Evolutionary conservation across 1,284 basidiomycete genomes (phyloP).

Genomic region (Xanthoconium separans): DNA sequence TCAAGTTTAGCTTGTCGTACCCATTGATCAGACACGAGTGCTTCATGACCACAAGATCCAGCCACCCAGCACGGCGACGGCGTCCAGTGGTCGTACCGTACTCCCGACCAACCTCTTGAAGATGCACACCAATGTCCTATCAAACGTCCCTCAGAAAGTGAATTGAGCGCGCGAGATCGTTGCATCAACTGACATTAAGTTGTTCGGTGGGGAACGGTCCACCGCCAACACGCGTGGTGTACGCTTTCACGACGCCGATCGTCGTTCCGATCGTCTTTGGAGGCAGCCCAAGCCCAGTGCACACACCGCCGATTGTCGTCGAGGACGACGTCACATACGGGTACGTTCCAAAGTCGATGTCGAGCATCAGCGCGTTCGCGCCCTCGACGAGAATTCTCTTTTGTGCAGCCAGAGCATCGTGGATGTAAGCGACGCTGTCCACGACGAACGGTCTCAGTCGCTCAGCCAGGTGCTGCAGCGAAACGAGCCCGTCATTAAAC

Average conservation of each 20-base stretch:
- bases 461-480: slow-evolving; percentile 72
- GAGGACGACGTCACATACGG: slow-evolving; percentile 96
- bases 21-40: slow-evolving; percentile 96
- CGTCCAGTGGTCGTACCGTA: slow-evolving; percentile 93
- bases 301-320: slow-evolving; percentile 92
- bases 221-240: slow-evolving; percentile 96
- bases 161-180: not conserved
- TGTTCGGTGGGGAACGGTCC: slow-evolving; percentile 98
- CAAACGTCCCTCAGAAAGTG: not conserved
- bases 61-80: slow-evolving; percentile 92
- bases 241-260: slow-evolving; percentile 96
- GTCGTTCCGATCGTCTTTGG: slow-evolving; percentile 83
- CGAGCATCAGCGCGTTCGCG: slow-evolving; percentile 98
- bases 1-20: slow-evolving; percentile 92
- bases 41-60: slow-evolving; percentile 93
- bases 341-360: slow-evolving; percentile 97
- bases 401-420: slow-evolving; percentile 39
- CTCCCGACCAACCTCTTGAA: slow-evolving; percentile 94
- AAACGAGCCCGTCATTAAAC: not conserved
- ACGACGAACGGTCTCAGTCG: slow-evolving; percentile 87
- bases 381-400: slow-evolving; percentile 94
- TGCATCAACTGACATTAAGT: slow-evolving; percentile 62
- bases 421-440: slow-evolving; percentile 82
- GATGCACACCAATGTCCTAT: slow-evolving; percentile 78
- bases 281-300: slow-evolving; percentile 94